Evolutionary conservation across 108 stramenopile species (phyloP), one percentile per base, ranked within the genome.

Genomic region (Nitzschia sp.): DNA sequence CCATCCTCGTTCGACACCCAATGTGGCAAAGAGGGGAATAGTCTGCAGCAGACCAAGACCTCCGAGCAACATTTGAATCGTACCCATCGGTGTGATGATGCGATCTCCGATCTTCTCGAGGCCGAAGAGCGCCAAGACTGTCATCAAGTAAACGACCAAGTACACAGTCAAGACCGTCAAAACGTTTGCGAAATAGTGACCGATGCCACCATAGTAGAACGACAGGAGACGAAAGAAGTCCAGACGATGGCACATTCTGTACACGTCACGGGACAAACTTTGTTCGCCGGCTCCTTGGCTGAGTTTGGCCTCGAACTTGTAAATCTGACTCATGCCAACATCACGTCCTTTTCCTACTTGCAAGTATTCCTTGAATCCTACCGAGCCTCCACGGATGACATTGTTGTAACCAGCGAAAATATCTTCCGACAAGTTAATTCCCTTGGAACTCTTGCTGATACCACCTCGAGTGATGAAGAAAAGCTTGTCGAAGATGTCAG

Each of bases 291-390:
- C 96, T 45, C 98, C 98, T 83, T 99, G 98, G 66, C 97, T 95
- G 1, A 99, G 87, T 70, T 99, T 99, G 19, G 98, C 97, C 77
- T 99, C 98, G 80, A 99, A 99, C 71, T 99, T 97, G 88, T 99
- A 99, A 58, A 97, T 99, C 75, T 99, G 98, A 64, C 95, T 97
- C 96, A 97, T 95, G 47, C 98, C 98, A 21, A 99, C 98, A 81
- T 99, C 98, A 25, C 98, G 92, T 24, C 98, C 98, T 74, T 99
- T 99, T 56, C 98, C 98, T 32, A 97, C 95, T 72, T 97, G 96
- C 26, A 95, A 82, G 64, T 98, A 99, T 75, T 99, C 98, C 69
- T 94, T 94, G 84, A 98, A 98, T 4, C 88, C 91, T 6, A 98
- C 96, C 45, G 86, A 77, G 18, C 95, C 96, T 48, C 98, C 98